Evolutionary conservation across 768 basidiomycete genomes (phyloP), one percentile per base, ranked within the genome.

Genomic region (Podaxis sp.): DNA sequence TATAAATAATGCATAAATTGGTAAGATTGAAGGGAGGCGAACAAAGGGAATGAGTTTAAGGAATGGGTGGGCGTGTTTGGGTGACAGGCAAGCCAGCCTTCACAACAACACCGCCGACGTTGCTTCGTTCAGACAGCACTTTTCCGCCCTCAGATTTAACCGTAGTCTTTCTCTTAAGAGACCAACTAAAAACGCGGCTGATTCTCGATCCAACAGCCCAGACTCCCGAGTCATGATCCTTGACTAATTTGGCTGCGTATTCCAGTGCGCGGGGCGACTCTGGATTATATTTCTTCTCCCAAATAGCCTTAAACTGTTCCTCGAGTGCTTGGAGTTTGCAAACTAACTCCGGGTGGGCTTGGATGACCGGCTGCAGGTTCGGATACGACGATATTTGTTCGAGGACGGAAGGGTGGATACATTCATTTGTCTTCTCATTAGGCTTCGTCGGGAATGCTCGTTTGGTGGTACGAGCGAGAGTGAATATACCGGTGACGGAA

Each of bases 361-460:
- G 66, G 22, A 89, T 55, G 13, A 68, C 71, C 15, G 70, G 65
- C 15, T 63, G 66, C 33, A 87, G 65, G 17, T 72, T 66, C 4
- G 77, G 71, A 54, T 71, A 66, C 6, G 79, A 64, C 15, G 67
- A 62, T 3, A 64, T 66, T 65, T 86, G 88, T 38, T 79, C 70
- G 40, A 84, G 67, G 1, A 85, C 86, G 13, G 88, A 89, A 3
- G 82, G 74, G 65, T 90, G 88, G 40, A 89, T 81, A 0, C 70
- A 78, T 73, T 91, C 88, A 53, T 84, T 77, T 0, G 88, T 88
- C 3, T 78, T 63, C 24, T 79, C 67, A 63, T 85, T 70, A 0
- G 75, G 71, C 11, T 65, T 51, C 1, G 74, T 79, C 1, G 88
- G 87, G 27, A 87, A 67, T 24, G 72, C 68, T 22, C 89, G 82